Base-by-base conservation (phyloP, 2,329 filamentous ascomycete species). In the Aspergillus phoenicis region DNA sequence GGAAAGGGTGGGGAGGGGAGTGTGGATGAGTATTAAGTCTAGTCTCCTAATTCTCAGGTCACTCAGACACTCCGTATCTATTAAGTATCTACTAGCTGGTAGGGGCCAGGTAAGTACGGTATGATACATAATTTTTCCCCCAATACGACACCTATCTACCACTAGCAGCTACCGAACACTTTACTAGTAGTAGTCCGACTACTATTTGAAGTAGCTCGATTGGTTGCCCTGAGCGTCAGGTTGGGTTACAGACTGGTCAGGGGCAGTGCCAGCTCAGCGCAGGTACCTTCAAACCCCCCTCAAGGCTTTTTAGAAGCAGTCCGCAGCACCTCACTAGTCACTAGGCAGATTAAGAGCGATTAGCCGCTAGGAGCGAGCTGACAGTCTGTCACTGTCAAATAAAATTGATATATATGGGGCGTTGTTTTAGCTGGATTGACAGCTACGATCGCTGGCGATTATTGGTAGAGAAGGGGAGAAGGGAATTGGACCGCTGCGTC, bases 191-290 rank as follows among this genome's bases (percentile, higher is more conserved):
- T 45, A 45, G 41, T 45, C 17, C 1, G 17, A 45, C 11, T 22
- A 45, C 41, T 45, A 45, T 11, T 45, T 45, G 41, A 45, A 45
- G 41, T 45, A 51, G 26, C 47, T 51, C 47, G 47, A 51, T 51
- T 51, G 28, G 47, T 51, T 30, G 47, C 47, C 47, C 47, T 51
- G 47, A 30, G 47, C 26, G 26, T 30, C 28, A 28, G 10, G 47
- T 30, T 51, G 47, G 38, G 36, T 28, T 52, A 33, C 30, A 58
- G 56, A 58, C 30, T 58, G 47, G 56, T 52, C 56, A 58, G 56
- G 56, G 56, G 56, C 48, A 43, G 36, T 38, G 48, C 56, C 56
- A 58, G 38, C 56, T 43, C 49, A 58, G 56, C 36, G 47, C 47
- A 51, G 47, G 47, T 51, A 51, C 47, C 45, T 49, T 24, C 20